Percentiles rank a stretch among this genome's conserved stretches.
Evolutionary conservation across 306 rosid species (phyloP).

Genomic region (Alnus glutinosa): DNA sequence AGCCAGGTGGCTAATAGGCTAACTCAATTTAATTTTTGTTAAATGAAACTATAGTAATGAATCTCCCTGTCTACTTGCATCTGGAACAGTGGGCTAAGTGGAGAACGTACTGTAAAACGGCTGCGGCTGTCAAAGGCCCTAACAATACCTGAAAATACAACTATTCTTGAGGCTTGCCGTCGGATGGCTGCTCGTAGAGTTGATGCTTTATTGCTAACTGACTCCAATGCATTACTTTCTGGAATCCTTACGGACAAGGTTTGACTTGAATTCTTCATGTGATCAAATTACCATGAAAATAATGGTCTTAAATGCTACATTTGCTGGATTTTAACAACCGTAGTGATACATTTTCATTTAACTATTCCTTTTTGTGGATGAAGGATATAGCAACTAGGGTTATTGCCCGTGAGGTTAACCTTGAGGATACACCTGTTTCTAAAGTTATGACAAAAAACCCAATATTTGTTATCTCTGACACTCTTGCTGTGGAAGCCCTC

Average conservation of each 20-base stretch:
- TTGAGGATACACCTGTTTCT: conserved; percentile 81
- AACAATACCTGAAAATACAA: conserved; percentile 83
- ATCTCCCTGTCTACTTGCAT: conserved; percentile 16
- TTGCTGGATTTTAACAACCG: conserved; percentile 9
- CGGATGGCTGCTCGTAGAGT: conserved; percentile 91
- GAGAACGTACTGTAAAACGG: conserved; percentile 85
- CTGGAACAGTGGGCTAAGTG: conserved; percentile 65
- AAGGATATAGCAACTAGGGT: conserved; percentile 93
- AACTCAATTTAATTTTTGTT: conserved; percentile 11
- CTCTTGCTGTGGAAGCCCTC: conserved; percentile 98
- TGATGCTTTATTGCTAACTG: conserved; percentile 86
- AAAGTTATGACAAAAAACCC: conserved; percentile 97
- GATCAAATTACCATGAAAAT: neutral
- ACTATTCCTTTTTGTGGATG: conserved; percentile 25
- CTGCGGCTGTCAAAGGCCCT: conserved; percentile 86
- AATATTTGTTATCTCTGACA: conserved; percentile 81
- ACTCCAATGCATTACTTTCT: conserved; percentile 90
- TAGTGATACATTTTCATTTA: conserved; percentile 8
- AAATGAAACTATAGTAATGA: conserved; percentile 12
- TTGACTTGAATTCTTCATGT: conserved; percentile 15
- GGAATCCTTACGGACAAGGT: conserved; percentile 99
- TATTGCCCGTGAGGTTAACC: conserved; percentile 69
- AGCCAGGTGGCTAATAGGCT: conserved; percentile 5
- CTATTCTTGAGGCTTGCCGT: conserved; percentile 78
- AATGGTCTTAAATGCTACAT: neutral